A percentile compares a stretch with the other conserved stretches of the same genome.
phyloP scores from a whole-genome alignment of 305 asterid genomes.

The Stenogyne calaminthoides region DNA sequence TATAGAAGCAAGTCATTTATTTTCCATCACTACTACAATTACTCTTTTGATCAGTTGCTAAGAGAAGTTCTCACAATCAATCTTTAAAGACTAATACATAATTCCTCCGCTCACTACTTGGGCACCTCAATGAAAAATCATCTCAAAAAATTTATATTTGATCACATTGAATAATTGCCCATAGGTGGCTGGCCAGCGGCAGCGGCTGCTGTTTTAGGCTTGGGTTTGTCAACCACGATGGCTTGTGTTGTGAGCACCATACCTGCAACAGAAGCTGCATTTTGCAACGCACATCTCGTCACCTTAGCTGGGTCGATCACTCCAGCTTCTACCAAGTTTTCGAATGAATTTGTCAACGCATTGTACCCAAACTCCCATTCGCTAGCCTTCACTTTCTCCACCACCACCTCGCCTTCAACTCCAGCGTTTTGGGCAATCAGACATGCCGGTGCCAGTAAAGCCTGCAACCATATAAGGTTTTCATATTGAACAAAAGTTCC shows the following conservation, averaged over 20 bases:
- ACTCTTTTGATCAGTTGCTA: not conserved
- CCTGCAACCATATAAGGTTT: conserved; percentile 44
- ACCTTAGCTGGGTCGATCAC: conserved; percentile 97
- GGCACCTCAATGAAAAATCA: not conserved
- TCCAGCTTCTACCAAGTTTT: conserved; percentile 83
- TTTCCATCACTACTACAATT: not conserved
- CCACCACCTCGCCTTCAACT: conserved; percentile 96
- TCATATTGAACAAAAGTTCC: not conserved
- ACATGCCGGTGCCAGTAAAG: conserved; percentile 76
- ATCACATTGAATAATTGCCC: conserved; percentile 43
- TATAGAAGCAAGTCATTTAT: not conserved
- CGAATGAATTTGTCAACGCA: conserved; percentile 77
- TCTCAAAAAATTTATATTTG: conserved; percentile 23
- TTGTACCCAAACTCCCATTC: conserved; percentile 94
- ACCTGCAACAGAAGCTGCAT: conserved; percentile 95
- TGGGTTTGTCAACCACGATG: conserved; percentile 75
- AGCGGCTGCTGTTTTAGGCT: conserved; percentile 43
- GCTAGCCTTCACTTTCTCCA: conserved; percentile 73
- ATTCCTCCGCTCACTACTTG: not conserved
- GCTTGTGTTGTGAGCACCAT: conserved; percentile 98
- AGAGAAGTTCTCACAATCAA: not conserved
- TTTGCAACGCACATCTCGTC: conserved; percentile 92
- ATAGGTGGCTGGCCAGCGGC: conserved; percentile 42
- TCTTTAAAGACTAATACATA: not conserved
- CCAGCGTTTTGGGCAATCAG: conserved; percentile 94